Conservation (phyloP, 208 protist species). For the Trypanosoma mega region DNA sequence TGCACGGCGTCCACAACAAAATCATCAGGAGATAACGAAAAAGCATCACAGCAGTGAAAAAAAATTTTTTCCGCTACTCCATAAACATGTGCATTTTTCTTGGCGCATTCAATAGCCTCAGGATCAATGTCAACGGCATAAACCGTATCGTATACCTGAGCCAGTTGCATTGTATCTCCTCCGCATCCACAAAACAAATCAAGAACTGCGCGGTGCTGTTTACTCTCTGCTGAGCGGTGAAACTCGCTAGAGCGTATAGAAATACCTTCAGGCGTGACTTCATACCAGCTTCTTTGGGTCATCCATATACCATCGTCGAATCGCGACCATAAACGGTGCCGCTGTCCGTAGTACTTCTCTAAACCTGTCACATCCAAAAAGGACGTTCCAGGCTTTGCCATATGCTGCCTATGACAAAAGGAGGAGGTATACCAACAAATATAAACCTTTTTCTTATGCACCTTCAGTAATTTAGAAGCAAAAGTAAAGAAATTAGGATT, state of each 20-base stretch:
- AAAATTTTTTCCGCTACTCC: conserved; percentile 19
- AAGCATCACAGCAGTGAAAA: conserved; percentile 23
- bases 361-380: too few relatives aligned
- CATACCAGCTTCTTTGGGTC: conserved; percentile 28
- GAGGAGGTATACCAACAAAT: too few relatives aligned
- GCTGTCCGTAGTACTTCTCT: conserved; percentile 33
- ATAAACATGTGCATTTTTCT: conserved; percentile 26
- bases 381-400: too few relatives aligned
- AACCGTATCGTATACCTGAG: conserved; percentile 26
- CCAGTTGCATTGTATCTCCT: conserved; percentile 29
- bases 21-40: conserved; percentile 9
- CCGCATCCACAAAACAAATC: conserved; percentile 35
- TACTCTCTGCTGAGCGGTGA: conserved; percentile 11
- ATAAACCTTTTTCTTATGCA: too few relatives aligned
- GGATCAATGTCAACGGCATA: conserved; percentile 28
- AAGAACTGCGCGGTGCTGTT: conserved; percentile 18
- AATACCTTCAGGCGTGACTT: conserved; percentile 28
- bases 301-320: conserved; percentile 36
- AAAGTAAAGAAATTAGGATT: too few relatives aligned
- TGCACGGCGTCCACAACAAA: conserved; percentile 22
- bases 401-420: too few relatives aligned
- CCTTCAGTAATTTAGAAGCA: too few relatives aligned
- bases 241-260: conserved; percentile 2
- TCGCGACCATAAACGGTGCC: conserved; percentile 27
- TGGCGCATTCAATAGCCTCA: conserved; percentile 24